Evolutionary conservation across 768 basidiomycete genomes (phyloP).

Genomic region (Lactifluus piperatus): DNA sequence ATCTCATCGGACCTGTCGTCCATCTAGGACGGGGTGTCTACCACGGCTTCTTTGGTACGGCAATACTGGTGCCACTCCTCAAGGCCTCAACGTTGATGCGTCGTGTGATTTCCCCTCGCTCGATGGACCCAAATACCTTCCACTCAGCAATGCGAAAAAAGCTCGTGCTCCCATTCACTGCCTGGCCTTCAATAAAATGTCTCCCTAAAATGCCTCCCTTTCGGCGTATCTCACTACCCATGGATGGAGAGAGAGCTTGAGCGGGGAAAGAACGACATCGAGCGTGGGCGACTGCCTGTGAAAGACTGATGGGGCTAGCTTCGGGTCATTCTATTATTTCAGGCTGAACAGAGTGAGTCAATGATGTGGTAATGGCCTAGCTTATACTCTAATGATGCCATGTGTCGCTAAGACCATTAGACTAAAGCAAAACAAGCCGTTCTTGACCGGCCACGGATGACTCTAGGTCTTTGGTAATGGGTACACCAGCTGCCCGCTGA

Average conservation of each 20-base stretch:
- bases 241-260: background rate
- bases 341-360: constrained; percentile 4
- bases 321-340: background rate
- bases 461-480: too few relatives aligned
- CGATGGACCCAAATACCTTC: constrained; percentile 14
- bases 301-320: background rate
- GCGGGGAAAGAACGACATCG: constrained; percentile 7
- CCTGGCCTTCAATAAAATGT: constrained; percentile 10
- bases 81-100: constrained; percentile 7
- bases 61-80: constrained; percentile 14
- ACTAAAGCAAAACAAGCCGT: background rate
- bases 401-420: background rate
- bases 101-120: constrained; percentile 17
- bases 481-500: too few relatives aligned
- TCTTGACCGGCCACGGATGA: too few relatives aligned
- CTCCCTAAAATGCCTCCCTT: too few relatives aligned
- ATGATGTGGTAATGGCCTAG: background rate
- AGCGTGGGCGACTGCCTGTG: background rate
- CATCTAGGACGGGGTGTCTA: constrained; percentile 6
- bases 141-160: constrained; percentile 18
- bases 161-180: constrained; percentile 18
- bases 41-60: background rate
- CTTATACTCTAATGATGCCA: background rate
- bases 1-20: constrained; percentile 13
- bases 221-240: constrained; percentile 14